Percentiles rank a stretch among this genome's conserved stretches.
Conservation (phyloP, 352 stramenopile species). For the Phytophthora lateralis region DNA sequence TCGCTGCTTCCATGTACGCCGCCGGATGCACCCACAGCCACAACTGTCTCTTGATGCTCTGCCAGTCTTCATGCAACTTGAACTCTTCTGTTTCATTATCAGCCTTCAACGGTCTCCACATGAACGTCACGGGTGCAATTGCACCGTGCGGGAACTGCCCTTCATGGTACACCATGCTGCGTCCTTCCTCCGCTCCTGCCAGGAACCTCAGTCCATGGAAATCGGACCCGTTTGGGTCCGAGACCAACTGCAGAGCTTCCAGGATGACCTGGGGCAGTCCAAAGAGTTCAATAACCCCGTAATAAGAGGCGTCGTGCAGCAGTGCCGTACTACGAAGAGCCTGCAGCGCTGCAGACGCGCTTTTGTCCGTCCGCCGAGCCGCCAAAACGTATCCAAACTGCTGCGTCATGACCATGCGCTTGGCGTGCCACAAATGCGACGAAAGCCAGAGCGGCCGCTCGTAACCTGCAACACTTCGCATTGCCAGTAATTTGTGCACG, state of each 20-base stretch:
- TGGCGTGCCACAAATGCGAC: conserved; percentile 80
- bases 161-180: conserved; percentile 58
- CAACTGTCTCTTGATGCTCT: conserved; percentile 61
- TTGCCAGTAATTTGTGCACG: conserved; percentile 47
- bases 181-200: conserved; percentile 54
- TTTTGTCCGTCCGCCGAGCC: conserved; percentile 58
- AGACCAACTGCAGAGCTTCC: conserved; percentile 65
- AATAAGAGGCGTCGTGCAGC: conserved; percentile 71
- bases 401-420: conserved; percentile 71
- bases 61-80: conserved; percentile 45
- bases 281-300: conserved; percentile 70
- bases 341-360: conserved; percentile 64
- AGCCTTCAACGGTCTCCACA: conserved; percentile 62
- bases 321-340: conserved; percentile 54
- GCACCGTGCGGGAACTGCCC: conserved; percentile 61
- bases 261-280: conserved; percentile 63
- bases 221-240: conserved; percentile 63
- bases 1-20: conserved; percentile 74
- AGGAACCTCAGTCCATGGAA: conserved; percentile 67
- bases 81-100: conserved; percentile 38
- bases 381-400: conserved; percentile 58
- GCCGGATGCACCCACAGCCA: conserved; percentile 85
- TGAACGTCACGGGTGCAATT: conserved; percentile 75
- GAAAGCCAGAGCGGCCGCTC: conserved; percentile 52
- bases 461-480: background rate